Evolutionary conservation across 2,329 filamentous ascomycete genomes (phyloP).

Genomic region (Aspergillus persii): DNA sequence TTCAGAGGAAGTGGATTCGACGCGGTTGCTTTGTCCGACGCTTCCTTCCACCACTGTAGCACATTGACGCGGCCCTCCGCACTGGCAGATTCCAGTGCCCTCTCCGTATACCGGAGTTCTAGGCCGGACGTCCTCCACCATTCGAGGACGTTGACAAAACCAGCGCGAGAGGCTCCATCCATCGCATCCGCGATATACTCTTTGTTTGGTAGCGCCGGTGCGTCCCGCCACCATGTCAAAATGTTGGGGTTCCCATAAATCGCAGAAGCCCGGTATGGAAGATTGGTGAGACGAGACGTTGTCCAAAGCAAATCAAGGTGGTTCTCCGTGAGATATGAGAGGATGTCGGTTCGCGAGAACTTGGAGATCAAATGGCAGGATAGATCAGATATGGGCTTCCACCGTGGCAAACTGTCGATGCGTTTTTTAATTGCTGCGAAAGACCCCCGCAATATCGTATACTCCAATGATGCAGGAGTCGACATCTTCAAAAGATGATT

Average conservation of each 20-base stretch:
- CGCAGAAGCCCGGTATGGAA: constrained; percentile 83
- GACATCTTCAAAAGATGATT: constrained; percentile 62
- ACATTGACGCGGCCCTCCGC: constrained; percentile 80
- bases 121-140: constrained; percentile 87
- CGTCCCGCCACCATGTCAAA: constrained; percentile 86
- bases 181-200: constrained; percentile 84
- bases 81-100: constrained; percentile 82
- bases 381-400: constrained; percentile 72
- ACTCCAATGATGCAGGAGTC: constrained; percentile 74
- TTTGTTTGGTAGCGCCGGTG: constrained; percentile 76
- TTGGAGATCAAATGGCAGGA: constrained; percentile 89
- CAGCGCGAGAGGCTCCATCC: constrained; percentile 81
- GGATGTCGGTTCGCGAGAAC: constrained; percentile 76
- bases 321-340: constrained; percentile 67
- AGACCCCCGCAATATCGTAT: constrained; percentile 73
- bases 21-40: constrained; percentile 58
- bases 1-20: constrained; percentile 60
- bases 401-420: constrained; percentile 65
- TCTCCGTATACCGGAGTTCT: constrained; percentile 79
- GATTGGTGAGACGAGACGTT: constrained; percentile 75
- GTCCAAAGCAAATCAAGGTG: constrained; percentile 77
- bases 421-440: constrained; percentile 70
- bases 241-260: constrained; percentile 83
- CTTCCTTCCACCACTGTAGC: constrained; percentile 88
- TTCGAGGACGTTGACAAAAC: constrained; percentile 80